A percentile compares a stretch with the other conserved stretches of the same genome.
Evolutionary conservation across 2,329 filamentous ascomycete species (phyloP).

Genomic region (Elsinoe arachidis): DNA sequence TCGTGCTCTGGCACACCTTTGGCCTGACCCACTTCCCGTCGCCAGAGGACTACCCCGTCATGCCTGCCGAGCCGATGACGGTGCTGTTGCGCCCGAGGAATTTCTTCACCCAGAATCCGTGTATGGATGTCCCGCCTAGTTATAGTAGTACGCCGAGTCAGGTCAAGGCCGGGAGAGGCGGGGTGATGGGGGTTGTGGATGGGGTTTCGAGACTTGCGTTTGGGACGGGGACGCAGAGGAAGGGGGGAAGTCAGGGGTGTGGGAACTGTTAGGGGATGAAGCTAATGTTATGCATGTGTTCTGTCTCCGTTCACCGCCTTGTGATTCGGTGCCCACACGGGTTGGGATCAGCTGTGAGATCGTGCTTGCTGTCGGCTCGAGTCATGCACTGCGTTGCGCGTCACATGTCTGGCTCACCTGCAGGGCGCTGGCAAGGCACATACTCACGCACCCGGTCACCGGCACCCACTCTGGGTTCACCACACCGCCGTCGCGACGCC

Average conservation of each 20-base stretch:
- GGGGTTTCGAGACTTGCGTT: constrained; percentile 43
- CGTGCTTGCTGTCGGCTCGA: not conserved
- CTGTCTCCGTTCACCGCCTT: not conserved
- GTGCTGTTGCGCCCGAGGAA: constrained; percentile 69
- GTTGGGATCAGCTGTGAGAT: too few species aligned
- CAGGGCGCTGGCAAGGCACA: not conserved
- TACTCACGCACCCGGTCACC: not conserved
- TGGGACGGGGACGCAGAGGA: constrained; percentile 30
- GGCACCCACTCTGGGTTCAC: not conserved
- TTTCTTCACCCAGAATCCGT: constrained; percentile 75
- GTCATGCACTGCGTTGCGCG: not conserved
- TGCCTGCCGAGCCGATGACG: constrained; percentile 70
- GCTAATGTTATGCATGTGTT: not conserved
- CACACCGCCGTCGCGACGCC: not conserved
- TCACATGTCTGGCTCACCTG: not conserved
- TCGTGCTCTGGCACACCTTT: constrained; percentile 92
- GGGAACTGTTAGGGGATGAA: constrained; percentile 8
- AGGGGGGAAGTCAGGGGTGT: constrained; percentile 24
- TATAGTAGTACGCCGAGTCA: constrained; percentile 66
- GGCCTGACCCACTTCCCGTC: constrained; percentile 82
- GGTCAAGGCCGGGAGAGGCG: constrained; percentile 34
- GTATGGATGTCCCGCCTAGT: constrained; percentile 69
- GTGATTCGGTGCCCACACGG: not conserved
- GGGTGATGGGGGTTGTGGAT: constrained; percentile 39
- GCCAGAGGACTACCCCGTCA: constrained; percentile 85